Evolutionary conservation across 1,284 basidiomycete species (phyloP).

Genomic region (Trichosporon faecale): DNA sequence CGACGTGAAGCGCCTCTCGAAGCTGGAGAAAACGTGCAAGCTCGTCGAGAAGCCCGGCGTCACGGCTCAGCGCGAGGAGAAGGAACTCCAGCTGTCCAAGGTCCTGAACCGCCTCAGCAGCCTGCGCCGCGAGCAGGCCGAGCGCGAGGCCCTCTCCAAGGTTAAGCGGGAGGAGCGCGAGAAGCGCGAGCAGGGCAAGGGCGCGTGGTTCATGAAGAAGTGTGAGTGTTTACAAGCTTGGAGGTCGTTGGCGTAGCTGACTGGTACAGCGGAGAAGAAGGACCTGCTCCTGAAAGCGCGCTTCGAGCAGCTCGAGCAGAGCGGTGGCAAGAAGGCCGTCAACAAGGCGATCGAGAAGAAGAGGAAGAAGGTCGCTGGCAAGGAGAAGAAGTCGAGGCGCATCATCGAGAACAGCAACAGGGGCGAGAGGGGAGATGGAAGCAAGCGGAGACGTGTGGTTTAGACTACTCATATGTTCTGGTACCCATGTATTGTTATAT

Average conservation of each 20-base stretch:
- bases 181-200: slow-evolving; percentile 72
- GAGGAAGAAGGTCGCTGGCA: slow-evolving; percentile 78
- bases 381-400: slow-evolving; percentile 67
- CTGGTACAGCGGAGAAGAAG: slow-evolving; percentile 66
- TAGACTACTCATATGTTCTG: slow-evolving; percentile 7
- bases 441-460: slow-evolving; percentile 24
- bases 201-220: slow-evolving; percentile 82
- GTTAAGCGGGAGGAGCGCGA: slow-evolving; percentile 67
- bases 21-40: slow-evolving; percentile 65
- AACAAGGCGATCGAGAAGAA: slow-evolving; percentile 85
- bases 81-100: slow-evolving; percentile 75
- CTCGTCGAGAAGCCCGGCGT: slow-evolving; percentile 62
- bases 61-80: slow-evolving; percentile 66
- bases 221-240: slow-evolving; percentile 53
- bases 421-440: slow-evolving; percentile 24
- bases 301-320: slow-evolving; percentile 69
- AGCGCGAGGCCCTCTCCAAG: slow-evolving; percentile 63
- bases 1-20: slow-evolving; percentile 66
- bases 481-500: slow-evolving; percentile 2
- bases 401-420: slow-evolving; percentile 18
- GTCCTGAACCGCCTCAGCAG: slow-evolving; percentile 74
- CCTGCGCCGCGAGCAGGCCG: slow-evolving; percentile 66
- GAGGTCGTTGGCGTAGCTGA: neutral
- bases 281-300: slow-evolving; percentile 68
- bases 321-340: slow-evolving; percentile 73